phyloP scores from a whole-genome alignment of 2,329 filamentous ascomycete species.

The Aschersonia sp. region DNA sequence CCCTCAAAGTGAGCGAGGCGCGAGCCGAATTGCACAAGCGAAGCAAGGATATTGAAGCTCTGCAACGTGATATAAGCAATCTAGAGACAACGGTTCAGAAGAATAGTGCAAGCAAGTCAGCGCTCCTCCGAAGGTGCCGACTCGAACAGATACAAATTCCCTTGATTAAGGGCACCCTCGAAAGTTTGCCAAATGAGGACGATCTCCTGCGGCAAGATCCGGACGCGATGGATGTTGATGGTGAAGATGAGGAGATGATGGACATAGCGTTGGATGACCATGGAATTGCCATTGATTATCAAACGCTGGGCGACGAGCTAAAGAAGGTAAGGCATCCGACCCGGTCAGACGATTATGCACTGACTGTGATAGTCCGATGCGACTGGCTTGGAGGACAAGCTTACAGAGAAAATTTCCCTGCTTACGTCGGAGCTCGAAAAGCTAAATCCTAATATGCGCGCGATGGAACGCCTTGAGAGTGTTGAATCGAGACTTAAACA shows the following conservation, averaged over 20 bases:
- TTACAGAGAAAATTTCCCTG: constrained; percentile 63
- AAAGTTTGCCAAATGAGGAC: constrained; percentile 78
- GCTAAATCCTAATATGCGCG: constrained; percentile 92
- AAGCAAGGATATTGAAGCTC: constrained; percentile 65
- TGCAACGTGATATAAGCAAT: constrained; percentile 57
- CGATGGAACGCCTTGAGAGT: constrained; percentile 76
- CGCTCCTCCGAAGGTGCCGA: constrained; percentile 74
- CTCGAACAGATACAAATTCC: constrained; percentile 87
- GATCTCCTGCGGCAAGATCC: constrained; percentile 60
- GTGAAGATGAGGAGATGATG: constrained; percentile 43
- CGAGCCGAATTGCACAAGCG: constrained; percentile 70
- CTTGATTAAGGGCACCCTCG: constrained; percentile 60
- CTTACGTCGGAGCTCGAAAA: constrained; percentile 76
- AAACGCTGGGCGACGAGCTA: constrained; percentile 65
- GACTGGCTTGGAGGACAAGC: constrained; percentile 54
- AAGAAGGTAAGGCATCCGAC: constrained; percentile 43
- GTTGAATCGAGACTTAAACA: constrained; percentile 71
- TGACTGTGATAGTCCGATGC: constrained; percentile 50
- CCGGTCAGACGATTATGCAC: constrained; percentile 2
- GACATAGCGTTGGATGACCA: constrained; percentile 67
- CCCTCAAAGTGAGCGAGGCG: constrained; percentile 62
- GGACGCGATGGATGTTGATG: constrained; percentile 87
- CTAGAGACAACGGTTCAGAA: constrained; percentile 80
- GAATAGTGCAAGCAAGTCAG: constrained; percentile 71
- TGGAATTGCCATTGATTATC: constrained; percentile 82